Percentiles rank a stretch among this genome's conserved stretches.
These are phyloP conservation scores for Fusarium sp. DNA, from an alignment of 2,329 filamentous ascomycete genomes.

Conservation along the genomic window DNA sequence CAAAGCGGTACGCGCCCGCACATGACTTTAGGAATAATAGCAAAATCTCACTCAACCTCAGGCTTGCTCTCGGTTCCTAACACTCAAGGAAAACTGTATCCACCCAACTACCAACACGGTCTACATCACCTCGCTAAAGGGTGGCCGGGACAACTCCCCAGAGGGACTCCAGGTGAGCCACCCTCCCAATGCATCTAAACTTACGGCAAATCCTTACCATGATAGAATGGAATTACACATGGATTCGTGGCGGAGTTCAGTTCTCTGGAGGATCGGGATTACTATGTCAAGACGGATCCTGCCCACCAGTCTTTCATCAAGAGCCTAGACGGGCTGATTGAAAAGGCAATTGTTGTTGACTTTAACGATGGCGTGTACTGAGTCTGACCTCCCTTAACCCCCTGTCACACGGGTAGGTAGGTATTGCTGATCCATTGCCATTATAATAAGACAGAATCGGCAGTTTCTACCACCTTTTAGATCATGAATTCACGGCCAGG, in stretches of 20 bases:
- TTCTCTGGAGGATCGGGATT: conserved; percentile 72
- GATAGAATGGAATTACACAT: conserved; percentile 73
- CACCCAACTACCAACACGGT: conserved; percentile 69
- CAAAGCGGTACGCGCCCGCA: conserved; percentile 61
- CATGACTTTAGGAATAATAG: neutral
- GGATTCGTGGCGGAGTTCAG: conserved; percentile 77
- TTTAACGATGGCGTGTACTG: conserved; percentile 63
- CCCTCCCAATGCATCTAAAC: neutral
- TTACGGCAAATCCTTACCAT: neutral
- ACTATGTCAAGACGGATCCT: conserved; percentile 75
- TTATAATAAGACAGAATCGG: neutral
- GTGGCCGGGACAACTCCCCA: conserved; percentile 71
- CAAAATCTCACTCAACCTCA: conserved; percentile 25
- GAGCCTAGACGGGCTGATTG: conserved; percentile 59
- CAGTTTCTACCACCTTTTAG: neutral
- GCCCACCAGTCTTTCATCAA: conserved; percentile 71
- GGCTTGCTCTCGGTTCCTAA: conserved; percentile 54
- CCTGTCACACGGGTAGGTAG: neutral
- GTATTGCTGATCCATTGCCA: neutral
- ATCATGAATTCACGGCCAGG: neutral
- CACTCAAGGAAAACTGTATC: conserved; percentile 69
- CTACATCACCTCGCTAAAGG: conserved; percentile 70
- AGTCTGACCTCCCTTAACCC: no score
- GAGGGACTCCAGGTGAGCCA: conserved; percentile 68
- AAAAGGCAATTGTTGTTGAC: conserved; percentile 70